Percentiles rank a stretch among this genome's conserved stretches.
phyloP scores from a whole-genome alignment of 495 filamentous ascomycete species.

The Astrocystis sublimbata region DNA sequence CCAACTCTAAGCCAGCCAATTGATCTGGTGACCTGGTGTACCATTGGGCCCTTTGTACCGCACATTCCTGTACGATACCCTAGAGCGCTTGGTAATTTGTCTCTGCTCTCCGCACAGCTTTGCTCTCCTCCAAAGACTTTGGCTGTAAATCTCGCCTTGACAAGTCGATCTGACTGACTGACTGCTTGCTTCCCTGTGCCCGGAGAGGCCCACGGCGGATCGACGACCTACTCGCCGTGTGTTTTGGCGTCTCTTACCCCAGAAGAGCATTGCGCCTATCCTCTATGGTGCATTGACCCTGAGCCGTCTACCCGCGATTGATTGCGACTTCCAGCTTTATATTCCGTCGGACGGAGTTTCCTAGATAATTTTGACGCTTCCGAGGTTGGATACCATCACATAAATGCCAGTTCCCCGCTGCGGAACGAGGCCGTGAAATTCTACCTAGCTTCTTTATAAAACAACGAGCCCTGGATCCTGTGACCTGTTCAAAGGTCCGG shows the following conservation, averaged over 20 bases:
- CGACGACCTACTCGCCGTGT: background rate
- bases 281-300: background rate
- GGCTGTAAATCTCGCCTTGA: constrained; percentile 3
- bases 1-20: constrained; percentile 14
- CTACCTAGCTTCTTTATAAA: background rate
- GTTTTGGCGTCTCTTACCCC: background rate
- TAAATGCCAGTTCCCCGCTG: background rate
- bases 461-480: constrained; percentile 2
- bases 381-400: background rate
- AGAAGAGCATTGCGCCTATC: constrained; percentile 4
- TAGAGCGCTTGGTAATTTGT: background rate
- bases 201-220: background rate
- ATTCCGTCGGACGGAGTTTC: background rate
- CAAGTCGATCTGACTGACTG: background rate
- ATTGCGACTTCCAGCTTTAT: background rate
- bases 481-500: constrained; percentile 19
- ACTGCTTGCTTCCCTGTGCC: background rate
- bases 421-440: background rate
- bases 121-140: constrained; percentile 1
- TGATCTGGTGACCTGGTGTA: constrained; percentile 5
- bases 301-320: background rate
- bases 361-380: background rate
- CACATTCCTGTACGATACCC: constrained; percentile 4
- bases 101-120: constrained; percentile 10
- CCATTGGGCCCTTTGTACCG: constrained; percentile 17